A percentile compares a stretch with the other conserved stretches of the same genome.
These are phyloP conservation scores for Fusarium napiforme DNA, from an alignment of 2,329 filamentous ascomycete genomes.

Conservation along the genomic window DNA sequence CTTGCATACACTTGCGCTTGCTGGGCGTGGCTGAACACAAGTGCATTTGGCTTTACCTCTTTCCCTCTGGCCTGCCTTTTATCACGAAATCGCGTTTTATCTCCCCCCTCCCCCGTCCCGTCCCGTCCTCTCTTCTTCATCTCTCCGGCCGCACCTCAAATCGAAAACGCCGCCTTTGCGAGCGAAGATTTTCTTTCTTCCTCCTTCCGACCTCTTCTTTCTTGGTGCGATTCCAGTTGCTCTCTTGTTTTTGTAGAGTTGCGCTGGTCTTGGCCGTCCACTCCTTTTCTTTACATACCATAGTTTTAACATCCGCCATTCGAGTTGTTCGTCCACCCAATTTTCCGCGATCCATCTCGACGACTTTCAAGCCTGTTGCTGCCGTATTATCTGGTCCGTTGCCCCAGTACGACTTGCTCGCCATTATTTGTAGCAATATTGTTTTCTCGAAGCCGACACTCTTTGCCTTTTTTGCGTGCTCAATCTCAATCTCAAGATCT, in stretches of 20 bases:
- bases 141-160: slow-evolving; percentile 36
- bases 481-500: slow-evolving; percentile 26
- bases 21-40: slow-evolving; percentile 44
- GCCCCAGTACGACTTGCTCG: slow-evolving; percentile 15
- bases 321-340: slow-evolving; percentile 42
- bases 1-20: slow-evolving; percentile 33
- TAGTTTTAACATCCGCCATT: slow-evolving; percentile 35
- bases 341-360: slow-evolving; percentile 38
- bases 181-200: slow-evolving; percentile 45
- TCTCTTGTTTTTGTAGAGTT: slow-evolving; percentile 58
- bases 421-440: slow-evolving; percentile 14
- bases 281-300: slow-evolving; percentile 57
- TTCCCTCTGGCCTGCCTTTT: slow-evolving; percentile 28
- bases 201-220: slow-evolving; percentile 41
- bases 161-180: slow-evolving; percentile 41
- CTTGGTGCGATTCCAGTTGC: slow-evolving; percentile 68
- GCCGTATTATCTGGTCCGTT: slow-evolving; percentile 40
- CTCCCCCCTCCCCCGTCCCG: slow-evolving; percentile 38
- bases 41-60: slow-evolving; percentile 42
- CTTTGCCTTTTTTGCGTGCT: slow-evolving; percentile 18
- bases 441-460: slow-evolving; percentile 12
- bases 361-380: slow-evolving; percentile 31
- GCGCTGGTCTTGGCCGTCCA: slow-evolving; percentile 70
- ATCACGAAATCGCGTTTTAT: slow-evolving; percentile 45
- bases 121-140: slow-evolving; percentile 43